Conservation (phyloP, 306 rosid genomes). For the Citrullus mucosospermus region DNA sequence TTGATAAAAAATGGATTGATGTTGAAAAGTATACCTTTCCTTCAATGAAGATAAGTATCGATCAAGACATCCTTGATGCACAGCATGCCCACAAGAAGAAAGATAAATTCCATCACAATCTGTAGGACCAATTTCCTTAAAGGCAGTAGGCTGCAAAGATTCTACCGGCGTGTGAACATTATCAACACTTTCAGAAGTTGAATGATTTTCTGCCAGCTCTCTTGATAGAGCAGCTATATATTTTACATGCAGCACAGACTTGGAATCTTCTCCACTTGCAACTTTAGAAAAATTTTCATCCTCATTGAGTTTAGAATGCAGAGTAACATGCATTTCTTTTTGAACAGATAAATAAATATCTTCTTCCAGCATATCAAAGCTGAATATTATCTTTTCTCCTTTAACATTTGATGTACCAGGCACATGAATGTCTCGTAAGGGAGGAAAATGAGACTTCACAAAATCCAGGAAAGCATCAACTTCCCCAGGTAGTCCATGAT, state of each 20-base stretch:
- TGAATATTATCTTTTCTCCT: slow-evolving; percentile 18
- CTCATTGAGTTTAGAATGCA: slow-evolving; percentile 19
- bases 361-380: slow-evolving; percentile 61
- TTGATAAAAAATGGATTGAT: background rate
- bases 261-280: slow-evolving; percentile 28
- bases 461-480: slow-evolving; percentile 30
- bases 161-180: slow-evolving; percentile 35
- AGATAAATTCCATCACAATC: slow-evolving; percentile 84
- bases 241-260: slow-evolving; percentile 50
- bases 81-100: slow-evolving; percentile 98
- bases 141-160: slow-evolving; percentile 27
- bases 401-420: slow-evolving; percentile 26
- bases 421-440: slow-evolving; percentile 33
- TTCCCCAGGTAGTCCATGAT: slow-evolving; percentile 48
- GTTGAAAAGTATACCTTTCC: slow-evolving; percentile 51
- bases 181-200: slow-evolving; percentile 36
- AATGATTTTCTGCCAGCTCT: slow-evolving; percentile 36
- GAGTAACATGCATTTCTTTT: slow-evolving; percentile 32
- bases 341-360: slow-evolving; percentile 38
- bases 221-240: slow-evolving; percentile 52
- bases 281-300: slow-evolving; percentile 19
- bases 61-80: slow-evolving; percentile 90
- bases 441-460: slow-evolving; percentile 47
- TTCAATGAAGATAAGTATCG: slow-evolving; percentile 73
- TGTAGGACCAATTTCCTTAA: slow-evolving; percentile 61